phyloP scores from a whole-genome alignment of 2,329 filamentous ascomycete species.

The Daldinia eschscholtzii region DNA sequence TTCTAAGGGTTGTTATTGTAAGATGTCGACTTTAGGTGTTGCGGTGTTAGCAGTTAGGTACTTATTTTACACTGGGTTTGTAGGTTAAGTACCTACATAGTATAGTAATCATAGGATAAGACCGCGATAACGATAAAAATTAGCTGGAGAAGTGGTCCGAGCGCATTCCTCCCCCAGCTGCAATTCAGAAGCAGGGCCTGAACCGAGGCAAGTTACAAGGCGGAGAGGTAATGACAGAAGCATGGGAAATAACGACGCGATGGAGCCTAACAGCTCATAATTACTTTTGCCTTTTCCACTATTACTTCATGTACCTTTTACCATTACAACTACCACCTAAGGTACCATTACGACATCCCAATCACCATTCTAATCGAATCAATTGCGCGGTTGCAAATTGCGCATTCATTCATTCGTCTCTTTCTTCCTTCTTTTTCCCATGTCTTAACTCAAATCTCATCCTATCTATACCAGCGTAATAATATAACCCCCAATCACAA shows the following conservation, averaged over 20 bases:
- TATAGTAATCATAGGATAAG: no score
- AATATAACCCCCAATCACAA: background rate
- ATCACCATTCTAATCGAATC: background rate
- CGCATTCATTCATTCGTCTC: conserved; percentile 13
- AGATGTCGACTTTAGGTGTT: background rate
- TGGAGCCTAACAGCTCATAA: conserved; percentile 25
- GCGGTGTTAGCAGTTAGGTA: background rate
- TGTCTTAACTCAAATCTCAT: background rate
- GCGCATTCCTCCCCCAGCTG: background rate
- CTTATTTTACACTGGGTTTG: background rate
- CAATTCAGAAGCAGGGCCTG: conserved; percentile 17
- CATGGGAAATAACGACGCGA: conserved; percentile 22
- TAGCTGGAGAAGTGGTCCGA: conserved; percentile 16
- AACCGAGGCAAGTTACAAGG: conserved; percentile 28
- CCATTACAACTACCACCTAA: background rate
- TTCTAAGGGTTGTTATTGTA: background rate
- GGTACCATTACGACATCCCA: background rate
- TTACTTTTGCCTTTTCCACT: conserved; percentile 9
- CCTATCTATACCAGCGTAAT: background rate
- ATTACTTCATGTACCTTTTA: background rate
- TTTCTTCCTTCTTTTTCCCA: conserved; percentile 3
- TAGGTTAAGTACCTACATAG: no score
- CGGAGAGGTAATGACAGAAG: conserved; percentile 12
- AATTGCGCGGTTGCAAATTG: conserved; percentile 14
- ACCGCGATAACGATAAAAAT: background rate